Evolutionary conservation across 1,139 yeast genomes (phyloP), one percentile per base, ranked within the genome.

Genomic region (Saccharomyces hybrid): DNA sequence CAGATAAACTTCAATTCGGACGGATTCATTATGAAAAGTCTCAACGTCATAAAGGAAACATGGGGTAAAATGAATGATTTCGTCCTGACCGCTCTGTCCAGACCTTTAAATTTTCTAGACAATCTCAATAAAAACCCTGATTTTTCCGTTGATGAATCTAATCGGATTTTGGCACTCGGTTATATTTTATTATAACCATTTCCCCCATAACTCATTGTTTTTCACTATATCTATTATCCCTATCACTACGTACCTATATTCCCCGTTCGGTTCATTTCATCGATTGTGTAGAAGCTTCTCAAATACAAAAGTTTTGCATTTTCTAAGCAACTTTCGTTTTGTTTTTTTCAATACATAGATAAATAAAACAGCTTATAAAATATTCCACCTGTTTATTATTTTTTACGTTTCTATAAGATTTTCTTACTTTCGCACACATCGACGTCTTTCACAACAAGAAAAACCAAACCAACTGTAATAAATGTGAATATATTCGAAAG

Each of bases 311-410:
- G 34, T 31, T 31, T 31, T 24, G 26, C 34, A 2, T 31, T 31
- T 31, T 31, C 34, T 1, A 31, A 31, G 34, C 34, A 31, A 31
- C 34, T 31, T 31, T 31, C 34, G 34, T 31, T 31, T 31, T 31
- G 34, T 31, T 31, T 31, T 31, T 31, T 31, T 31, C 34, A 31
- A 31, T 31, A 31, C 34, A 31, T 31, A 24, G 26, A 24, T 24
- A 31, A 31, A 31, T 81, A 31, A 31, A 31, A 4, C 34, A 31
- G 34, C 34, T 31, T 31, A 31, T 31, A 31, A 31, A 31, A 31
- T 31, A 31, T 31, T 31, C 34, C 14, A 31, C 34, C 34, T 31
- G 34, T 31, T 31, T 31, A 31, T 31, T 31, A 31, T 31, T 31
- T 31, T 31, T 31, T 31, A 31, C 34, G 34, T 31, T 31, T 31